Conservation (phyloP, 225 moss, liverwort and hornwort genomes). For the Ulota crispa region DNA sequence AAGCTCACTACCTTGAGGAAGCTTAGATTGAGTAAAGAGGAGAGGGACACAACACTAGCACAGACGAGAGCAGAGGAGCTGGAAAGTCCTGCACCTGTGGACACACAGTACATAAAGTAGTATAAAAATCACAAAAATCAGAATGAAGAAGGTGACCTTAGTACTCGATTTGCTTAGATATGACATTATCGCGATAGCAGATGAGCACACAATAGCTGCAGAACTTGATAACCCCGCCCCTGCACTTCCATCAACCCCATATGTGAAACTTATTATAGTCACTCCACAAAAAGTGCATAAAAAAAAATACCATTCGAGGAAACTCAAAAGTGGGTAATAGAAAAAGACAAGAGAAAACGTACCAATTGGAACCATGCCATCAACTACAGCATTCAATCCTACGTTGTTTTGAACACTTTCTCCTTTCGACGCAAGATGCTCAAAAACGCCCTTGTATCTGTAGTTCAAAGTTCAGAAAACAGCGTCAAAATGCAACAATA, state of each 20-base stretch:
- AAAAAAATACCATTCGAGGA: not conserved
- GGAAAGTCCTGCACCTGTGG: constrained; percentile 80
- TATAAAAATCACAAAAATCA: constrained; percentile 24
- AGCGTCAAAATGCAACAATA: not conserved
- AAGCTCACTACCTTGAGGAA: constrained; percentile 54
- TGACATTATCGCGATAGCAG: constrained; percentile 81
- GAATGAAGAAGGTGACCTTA: constrained; percentile 58
- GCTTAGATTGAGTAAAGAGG: constrained; percentile 43
- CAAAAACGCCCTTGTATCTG: constrained; percentile 93
- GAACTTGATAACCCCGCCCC: constrained; percentile 96
- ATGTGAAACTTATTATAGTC: not conserved
- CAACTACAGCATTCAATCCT: constrained; percentile 72
- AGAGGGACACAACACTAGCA: constrained; percentile 69
- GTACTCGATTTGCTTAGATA: constrained; percentile 63
- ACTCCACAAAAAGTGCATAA: not conserved
- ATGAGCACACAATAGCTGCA: constrained; percentile 93
- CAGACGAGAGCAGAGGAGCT: constrained; percentile 88
- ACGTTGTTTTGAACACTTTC: constrained; percentile 32
- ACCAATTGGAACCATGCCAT: constrained; percentile 90
- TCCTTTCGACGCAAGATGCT: constrained; percentile 72
- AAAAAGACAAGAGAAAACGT: constrained; percentile 7
- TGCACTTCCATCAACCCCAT: constrained; percentile 47
- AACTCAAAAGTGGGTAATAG: not conserved
- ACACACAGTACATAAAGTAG: constrained; percentile 28
- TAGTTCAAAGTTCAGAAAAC: not conserved